A percentile compares a stretch with the other conserved stretches of the same genome.
Evolutionary conservation across 208 protist species (phyloP).

Genomic region (Wallacemonas sp.): DNA sequence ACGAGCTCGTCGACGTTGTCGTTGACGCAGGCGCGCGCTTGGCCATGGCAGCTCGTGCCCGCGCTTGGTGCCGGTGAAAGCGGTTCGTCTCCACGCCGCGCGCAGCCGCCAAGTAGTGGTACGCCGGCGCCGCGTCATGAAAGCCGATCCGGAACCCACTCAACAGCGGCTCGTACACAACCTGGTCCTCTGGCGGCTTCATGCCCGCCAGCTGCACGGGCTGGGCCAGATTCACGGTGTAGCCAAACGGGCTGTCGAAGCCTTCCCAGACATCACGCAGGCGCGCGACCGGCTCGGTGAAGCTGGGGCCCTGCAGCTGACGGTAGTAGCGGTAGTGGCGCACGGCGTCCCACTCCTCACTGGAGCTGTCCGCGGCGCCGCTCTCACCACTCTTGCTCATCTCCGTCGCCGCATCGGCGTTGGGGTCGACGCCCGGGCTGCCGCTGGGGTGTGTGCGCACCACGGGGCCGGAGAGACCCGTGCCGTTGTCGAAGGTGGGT

Average conservation of each 20-base stretch:
- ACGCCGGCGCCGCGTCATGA: conserved; percentile 53
- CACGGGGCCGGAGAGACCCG: background rate
- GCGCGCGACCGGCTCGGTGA: conserved; percentile 65
- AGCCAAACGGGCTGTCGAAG: conserved; percentile 80
- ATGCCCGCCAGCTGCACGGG: conserved; percentile 58
- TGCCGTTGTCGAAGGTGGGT: conserved; percentile 21
- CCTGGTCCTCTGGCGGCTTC: conserved; percentile 57
- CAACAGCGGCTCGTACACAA: conserved; percentile 83
- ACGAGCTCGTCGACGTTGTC: conserved; percentile 6
- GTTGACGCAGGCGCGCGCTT: background rate
- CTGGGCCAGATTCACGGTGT: conserved; percentile 55
- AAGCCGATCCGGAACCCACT: conserved; percentile 85
- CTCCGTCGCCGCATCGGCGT: background rate
- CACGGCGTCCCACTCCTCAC: background rate
- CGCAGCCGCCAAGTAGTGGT: conserved; percentile 48
- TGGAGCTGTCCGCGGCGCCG: background rate
- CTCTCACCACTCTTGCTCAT: too few relatives aligned
- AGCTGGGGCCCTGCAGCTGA: conserved; percentile 44
- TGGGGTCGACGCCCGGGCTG: conserved; percentile 5
- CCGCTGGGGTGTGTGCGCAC: conserved; percentile 5
- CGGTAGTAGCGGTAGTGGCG: conserved; percentile 25
- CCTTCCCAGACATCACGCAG: conserved; percentile 74
- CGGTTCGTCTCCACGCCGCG: conserved; percentile 33
- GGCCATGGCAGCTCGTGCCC: background rate
- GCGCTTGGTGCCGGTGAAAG: conserved; percentile 17